Conservation (phyloP, 208 protist genomes). For the Trypanosoma melophagium region DNA sequence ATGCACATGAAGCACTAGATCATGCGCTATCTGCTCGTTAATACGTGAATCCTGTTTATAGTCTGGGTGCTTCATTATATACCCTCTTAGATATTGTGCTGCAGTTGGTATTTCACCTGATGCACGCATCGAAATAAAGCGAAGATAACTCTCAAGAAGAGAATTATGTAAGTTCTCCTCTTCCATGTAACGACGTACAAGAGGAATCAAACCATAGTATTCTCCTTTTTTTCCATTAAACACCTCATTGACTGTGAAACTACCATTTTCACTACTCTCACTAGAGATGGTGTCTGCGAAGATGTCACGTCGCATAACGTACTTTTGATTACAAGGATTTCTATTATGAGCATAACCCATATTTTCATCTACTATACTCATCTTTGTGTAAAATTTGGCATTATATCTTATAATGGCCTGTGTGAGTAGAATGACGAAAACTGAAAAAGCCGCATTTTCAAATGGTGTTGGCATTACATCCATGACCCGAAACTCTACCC, state of each 20-base stretch:
- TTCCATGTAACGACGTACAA: slow-evolving; percentile 89
- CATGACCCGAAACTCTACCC: slow-evolving; percentile 97
- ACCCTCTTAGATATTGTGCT: slow-evolving; percentile 93
- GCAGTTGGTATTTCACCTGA: slow-evolving; percentile 92
- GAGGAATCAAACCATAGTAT: slow-evolving; percentile 93
- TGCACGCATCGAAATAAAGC: slow-evolving; percentile 93
- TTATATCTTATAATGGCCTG: slow-evolving; percentile 95
- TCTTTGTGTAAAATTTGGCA: slow-evolving; percentile 95
- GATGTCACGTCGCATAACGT: slow-evolving; percentile 95
- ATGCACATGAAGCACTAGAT: slow-evolving; percentile 79
- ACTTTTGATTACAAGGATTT: slow-evolving; percentile 88
- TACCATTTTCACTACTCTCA: slow-evolving; percentile 54
- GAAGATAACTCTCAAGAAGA: slow-evolving; percentile 86
- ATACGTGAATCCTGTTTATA: slow-evolving; percentile 96
- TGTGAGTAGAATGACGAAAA: slow-evolving; percentile 95
- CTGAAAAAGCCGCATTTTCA: slow-evolving; percentile 98
- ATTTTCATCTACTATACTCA: slow-evolving; percentile 97
- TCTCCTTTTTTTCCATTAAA: slow-evolving; percentile 91
- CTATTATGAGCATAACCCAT: slow-evolving; percentile 93
- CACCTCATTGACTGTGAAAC: slow-evolving; percentile 94
- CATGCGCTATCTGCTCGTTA: slow-evolving; percentile 84
- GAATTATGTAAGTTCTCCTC: slow-evolving; percentile 57
- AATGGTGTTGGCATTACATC: slow-evolving; percentile 97
- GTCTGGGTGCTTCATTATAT: slow-evolving; percentile 91
- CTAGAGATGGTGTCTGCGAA: slow-evolving; percentile 44